Conservation (phyloP, 768 basidiomycete genomes). For the Lactarius pseudohatsudake region DNA sequence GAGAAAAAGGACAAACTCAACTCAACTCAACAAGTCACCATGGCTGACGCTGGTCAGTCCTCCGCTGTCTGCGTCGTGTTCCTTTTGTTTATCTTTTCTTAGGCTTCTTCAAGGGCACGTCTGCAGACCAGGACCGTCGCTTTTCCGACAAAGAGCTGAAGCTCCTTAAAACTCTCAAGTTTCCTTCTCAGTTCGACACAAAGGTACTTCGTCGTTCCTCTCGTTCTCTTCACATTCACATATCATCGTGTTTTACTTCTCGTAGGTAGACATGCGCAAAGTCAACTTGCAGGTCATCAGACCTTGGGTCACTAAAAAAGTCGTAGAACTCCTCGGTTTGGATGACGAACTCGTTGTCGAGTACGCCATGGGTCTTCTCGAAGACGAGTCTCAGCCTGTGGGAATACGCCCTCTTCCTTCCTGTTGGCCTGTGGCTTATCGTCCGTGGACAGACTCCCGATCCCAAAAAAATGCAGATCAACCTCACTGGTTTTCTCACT, state of each 20-base stretch:
- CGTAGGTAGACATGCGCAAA: slow-evolving; percentile 90
- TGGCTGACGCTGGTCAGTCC: slow-evolving; percentile 30
- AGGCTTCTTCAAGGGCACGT: slow-evolving; percentile 89
- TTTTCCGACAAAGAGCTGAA: slow-evolving; percentile 96
- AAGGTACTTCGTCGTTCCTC: slow-evolving; percentile 51
- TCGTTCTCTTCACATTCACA: not conserved
- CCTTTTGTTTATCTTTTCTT: not conserved
- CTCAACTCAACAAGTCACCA: slow-evolving; percentile 9
- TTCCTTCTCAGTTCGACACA: slow-evolving; percentile 84
- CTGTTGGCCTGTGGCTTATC: slow-evolving; percentile 10
- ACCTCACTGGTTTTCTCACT: slow-evolving; percentile 89
- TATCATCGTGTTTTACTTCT: not conserved
- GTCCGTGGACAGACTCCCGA: slow-evolving; percentile 66
- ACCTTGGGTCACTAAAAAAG: slow-evolving; percentile 94
- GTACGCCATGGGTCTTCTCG: slow-evolving; percentile 92
- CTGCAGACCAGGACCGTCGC: slow-evolving; percentile 86
- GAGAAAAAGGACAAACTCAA: not conserved
- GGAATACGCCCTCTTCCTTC: slow-evolving; percentile 32
- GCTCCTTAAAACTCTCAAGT: slow-evolving; percentile 85
- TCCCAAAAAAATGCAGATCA: slow-evolving; percentile 94
- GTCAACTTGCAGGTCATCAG: slow-evolving; percentile 90
- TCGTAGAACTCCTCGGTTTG: slow-evolving; percentile 85
- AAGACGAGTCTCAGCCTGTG: slow-evolving; percentile 83
- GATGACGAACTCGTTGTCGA: slow-evolving; percentile 98
- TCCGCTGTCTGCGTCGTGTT: not conserved